Percentiles rank a stretch among this genome's conserved stretches.
These are phyloP conservation scores for Entoloma clypeatum DNA, from an alignment of 1,284 basidiomycete genomes.

Conservation along the genomic window DNA sequence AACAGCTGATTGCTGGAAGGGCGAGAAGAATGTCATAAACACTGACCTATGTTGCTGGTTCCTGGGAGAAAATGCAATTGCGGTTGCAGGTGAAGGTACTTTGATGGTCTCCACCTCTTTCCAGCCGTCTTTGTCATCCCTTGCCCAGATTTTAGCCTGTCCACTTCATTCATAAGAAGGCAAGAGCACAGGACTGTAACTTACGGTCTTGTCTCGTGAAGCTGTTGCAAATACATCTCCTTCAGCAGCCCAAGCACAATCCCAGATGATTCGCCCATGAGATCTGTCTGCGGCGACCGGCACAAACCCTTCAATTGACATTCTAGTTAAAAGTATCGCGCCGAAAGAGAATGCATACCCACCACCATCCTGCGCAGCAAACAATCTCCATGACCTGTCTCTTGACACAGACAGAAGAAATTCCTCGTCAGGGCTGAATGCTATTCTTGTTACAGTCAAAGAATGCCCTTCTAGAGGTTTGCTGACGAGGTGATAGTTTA, in stretches of 20 bases:
- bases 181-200: constrained; percentile 17
- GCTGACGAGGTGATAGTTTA: constrained; percentile 68
- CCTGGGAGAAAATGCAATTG: constrained; percentile 56
- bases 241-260: constrained; percentile 79
- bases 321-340: not conserved
- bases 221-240: constrained; percentile 86
- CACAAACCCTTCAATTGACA: constrained; percentile 45
- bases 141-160: constrained; percentile 74
- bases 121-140: constrained; percentile 43
- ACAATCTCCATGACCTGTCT: constrained; percentile 93
- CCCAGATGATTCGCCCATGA: constrained; percentile 94
- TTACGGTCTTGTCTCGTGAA: constrained; percentile 91
- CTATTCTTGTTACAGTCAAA: constrained; percentile 86
- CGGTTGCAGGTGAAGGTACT: constrained; percentile 63
- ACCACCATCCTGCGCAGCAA: constrained; percentile 42
- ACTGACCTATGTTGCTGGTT: constrained; percentile 39
- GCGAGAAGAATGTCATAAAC: not conserved
- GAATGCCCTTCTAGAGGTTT: constrained; percentile 78
- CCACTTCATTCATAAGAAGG: constrained; percentile 1
- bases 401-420: constrained; percentile 83
- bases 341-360: constrained; percentile 27
- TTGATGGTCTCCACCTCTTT: constrained; percentile 51
- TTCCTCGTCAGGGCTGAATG: constrained; percentile 82
- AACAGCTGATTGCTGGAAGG: constrained; percentile 7
- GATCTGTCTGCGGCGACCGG: constrained; percentile 74